Evolutionary conservation across 2,329 filamentous ascomycete genomes (phyloP), one percentile per base, ranked within the genome.

Genomic region (Trichoderma semiorbis): DNA sequence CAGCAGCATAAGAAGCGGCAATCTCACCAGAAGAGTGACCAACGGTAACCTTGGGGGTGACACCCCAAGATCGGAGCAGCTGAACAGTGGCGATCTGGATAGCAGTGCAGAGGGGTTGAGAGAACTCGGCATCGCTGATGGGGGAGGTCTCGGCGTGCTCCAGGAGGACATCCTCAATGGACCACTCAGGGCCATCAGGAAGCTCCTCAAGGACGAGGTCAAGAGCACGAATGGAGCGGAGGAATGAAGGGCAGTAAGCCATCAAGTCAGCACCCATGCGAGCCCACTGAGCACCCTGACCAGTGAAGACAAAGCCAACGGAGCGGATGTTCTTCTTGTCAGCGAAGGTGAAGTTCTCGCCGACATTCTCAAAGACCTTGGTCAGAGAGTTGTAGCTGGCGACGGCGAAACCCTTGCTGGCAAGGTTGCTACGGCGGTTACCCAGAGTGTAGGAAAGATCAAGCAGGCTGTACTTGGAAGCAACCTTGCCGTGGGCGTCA

Each of bases 1-100:
- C 82, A 0, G 80, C 77, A 0, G 83, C 81, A 61, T 85, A 85
- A 0, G 84, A 83, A 1, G 83, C 84, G 0, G 80, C 83, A 39
- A 85, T 83, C 72, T 85, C 84, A 1, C 84, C 84, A 2, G 76
- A 79, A 0, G 81, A 84, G 71, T 86, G 84, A 0, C 84, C 84
- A 4, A 84, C 78, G 0, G 83, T 80, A 1, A 77, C 79, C 7
- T 74, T 32, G 0, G 82, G 80, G 1, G 57, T 64, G 30, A 86
- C 73, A 0, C 79, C 78, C 60, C 43, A 72, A 32, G 0, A 58
- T 47, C 0, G 77, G 55, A 6, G 75, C 75, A 14, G 12, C 26
- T 62, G 32, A 18, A 39, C 78, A 3, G 83, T 69, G 7, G 77
- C 81, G n/a, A 82, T 77, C 69, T 83, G 80, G 0, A 82, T 66